Conservation (phyloP, 169 alveolate genomes). For the Cryptosporidium meleagridis region DNA sequence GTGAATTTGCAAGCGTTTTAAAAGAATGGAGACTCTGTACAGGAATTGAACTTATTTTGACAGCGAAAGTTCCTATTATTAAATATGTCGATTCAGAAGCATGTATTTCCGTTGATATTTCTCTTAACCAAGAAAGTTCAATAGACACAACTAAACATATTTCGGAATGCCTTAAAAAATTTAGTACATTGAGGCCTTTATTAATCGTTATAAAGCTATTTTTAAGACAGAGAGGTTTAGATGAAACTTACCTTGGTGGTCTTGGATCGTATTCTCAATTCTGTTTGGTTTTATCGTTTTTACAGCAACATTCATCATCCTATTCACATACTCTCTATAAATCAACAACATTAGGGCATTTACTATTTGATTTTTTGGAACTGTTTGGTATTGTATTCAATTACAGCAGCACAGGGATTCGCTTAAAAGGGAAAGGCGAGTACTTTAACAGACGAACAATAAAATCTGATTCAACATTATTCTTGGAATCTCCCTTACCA, state of each 20-base stretch:
- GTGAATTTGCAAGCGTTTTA: slow-evolving; percentile 65
- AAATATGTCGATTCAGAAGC: slow-evolving; percentile 78
- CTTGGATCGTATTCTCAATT: slow-evolving; percentile 80
- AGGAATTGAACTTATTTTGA: slow-evolving; percentile 73
- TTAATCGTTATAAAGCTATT: slow-evolving; percentile 75
- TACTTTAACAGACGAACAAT: slow-evolving; percentile 21
- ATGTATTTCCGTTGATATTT: slow-evolving; percentile 77
- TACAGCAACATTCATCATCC: slow-evolving; percentile 76
- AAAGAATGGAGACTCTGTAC: slow-evolving; percentile 66
- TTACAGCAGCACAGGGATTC: slow-evolving; percentile 63
- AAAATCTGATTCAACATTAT: slow-evolving; percentile 1
- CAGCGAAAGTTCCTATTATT: slow-evolving; percentile 80
- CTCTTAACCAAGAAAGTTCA: slow-evolving; percentile 77
- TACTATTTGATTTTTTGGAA: slow-evolving; percentile 73
- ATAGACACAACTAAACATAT: slow-evolving; percentile 76
- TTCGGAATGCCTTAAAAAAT: slow-evolving; percentile 69
- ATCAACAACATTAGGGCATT: slow-evolving; percentile 73
- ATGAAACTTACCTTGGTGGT: slow-evolving; percentile 80
- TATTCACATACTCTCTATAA: slow-evolving; percentile 49
- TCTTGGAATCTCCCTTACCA: slow-evolving; percentile 62
- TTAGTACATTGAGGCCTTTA: slow-evolving; percentile 77
- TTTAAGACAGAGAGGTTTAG: slow-evolving; percentile 76
- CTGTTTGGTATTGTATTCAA: slow-evolving; percentile 68
- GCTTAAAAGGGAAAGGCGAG: slow-evolving; percentile 58
- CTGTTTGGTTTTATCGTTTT: slow-evolving; percentile 74